Conservation (phyloP, 306 rosid species). For the Clitoria ternatea region DNA sequence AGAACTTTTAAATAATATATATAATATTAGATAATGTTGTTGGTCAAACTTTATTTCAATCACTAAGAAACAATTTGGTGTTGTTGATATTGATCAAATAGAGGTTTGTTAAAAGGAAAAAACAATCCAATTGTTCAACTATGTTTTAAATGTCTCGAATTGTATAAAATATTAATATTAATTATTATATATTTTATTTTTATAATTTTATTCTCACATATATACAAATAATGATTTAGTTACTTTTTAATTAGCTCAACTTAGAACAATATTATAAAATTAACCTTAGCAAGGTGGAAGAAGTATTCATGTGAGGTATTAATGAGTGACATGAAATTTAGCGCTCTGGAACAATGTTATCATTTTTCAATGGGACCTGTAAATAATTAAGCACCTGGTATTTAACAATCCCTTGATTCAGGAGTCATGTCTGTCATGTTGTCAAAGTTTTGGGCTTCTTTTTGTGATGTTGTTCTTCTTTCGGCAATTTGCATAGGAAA, state of each 20-base stretch:
- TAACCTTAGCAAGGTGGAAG: conserved; percentile 2
- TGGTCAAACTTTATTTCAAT: too few species aligned
- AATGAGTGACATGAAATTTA: conserved; percentile 28
- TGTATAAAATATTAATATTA: too few species aligned
- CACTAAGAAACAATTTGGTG: too few species aligned
- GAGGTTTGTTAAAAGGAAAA: too few species aligned
- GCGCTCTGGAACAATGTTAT: conserved; percentile 1
- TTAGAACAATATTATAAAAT: neutral
- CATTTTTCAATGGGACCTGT: neutral
- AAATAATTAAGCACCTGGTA: conserved; percentile 1
- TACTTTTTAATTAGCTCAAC: neutral
- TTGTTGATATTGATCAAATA: too few species aligned
- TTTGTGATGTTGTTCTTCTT: conserved; percentile 13
- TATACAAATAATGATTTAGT: neutral
- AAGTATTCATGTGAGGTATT: conserved; percentile 19
- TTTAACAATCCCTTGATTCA: conserved; percentile 28
- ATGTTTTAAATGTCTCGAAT: too few species aligned
- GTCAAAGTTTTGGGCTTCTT: conserved; percentile 31
- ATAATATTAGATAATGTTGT: too few species aligned
- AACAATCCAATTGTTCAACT: too few species aligned
- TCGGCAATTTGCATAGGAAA: conserved; percentile 14
- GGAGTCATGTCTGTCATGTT: conserved; percentile 36
- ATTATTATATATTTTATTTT: too few species aligned
- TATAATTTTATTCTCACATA: too few species aligned
- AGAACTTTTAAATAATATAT: too few species aligned